phyloP scores from a whole-genome alignment of 1,284 basidiomycete genomes.

The Athelia sp. region DNA sequence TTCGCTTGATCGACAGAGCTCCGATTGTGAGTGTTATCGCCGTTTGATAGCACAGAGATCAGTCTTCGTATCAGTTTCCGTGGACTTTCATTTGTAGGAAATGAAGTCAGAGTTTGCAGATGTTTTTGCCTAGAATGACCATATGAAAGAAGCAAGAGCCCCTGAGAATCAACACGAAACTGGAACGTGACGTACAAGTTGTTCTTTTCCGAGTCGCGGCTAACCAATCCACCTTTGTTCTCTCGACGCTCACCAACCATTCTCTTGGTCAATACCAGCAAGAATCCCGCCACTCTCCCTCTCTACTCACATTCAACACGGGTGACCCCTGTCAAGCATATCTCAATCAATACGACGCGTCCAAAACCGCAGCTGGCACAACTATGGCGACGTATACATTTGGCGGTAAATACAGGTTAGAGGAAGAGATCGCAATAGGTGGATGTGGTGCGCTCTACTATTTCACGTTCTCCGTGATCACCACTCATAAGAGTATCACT shows the following conservation, averaged over 20 bases:
- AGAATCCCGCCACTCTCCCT: neutral
- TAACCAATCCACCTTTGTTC: neutral
- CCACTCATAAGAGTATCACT: neutral
- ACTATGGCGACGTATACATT: slow-evolving; percentile 72
- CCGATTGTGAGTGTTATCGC: no score
- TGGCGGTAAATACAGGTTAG: slow-evolving; percentile 89
- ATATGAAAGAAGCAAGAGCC: no score
- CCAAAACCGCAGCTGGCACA: slow-evolving; percentile 3
- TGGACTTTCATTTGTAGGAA: no score
- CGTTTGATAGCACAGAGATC: no score
- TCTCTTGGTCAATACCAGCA: neutral
- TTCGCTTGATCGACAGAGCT: no score
- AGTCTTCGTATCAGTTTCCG: no score
- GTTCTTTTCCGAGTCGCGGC: neutral
- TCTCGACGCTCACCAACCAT: no score
- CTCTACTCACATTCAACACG: neutral
- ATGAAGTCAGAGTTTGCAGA: no score
- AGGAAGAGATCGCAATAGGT: slow-evolving; percentile 93
- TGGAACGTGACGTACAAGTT: no score
- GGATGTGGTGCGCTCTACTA: slow-evolving; percentile 71
- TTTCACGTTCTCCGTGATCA: slow-evolving; percentile 7
- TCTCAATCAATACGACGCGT: slow-evolving; percentile 6
- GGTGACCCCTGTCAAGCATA: neutral
- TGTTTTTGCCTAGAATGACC: no score
- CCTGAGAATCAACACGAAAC: no score